Conservation (phyloP, 306 rosid species). For the Trifolium fragiferum region DNA sequence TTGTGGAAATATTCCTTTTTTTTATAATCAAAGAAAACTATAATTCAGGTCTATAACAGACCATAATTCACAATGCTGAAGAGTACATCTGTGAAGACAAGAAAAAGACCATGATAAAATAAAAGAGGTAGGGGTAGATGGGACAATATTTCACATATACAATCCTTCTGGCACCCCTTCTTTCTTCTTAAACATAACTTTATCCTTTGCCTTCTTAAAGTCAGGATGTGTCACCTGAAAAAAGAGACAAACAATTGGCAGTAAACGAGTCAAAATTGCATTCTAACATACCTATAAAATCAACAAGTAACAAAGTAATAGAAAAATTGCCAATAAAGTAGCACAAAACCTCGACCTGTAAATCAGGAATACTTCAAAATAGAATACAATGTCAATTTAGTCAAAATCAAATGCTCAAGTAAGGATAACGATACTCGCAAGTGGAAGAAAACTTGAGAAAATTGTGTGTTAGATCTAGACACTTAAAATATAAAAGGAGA, state of each 20-base stretch:
- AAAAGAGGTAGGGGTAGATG: constrained; percentile 8
- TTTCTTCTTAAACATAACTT: constrained; percentile 99
- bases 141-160: constrained; percentile 70
- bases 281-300: not conserved
- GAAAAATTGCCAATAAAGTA: constrained; percentile 27
- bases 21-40: not conserved
- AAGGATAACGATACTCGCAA: no score
- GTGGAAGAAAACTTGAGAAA: no score
- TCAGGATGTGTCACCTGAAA: constrained; percentile 84
- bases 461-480: no score
- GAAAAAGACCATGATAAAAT: not conserved
- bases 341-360: not conserved
- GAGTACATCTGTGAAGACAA: constrained; percentile 28
- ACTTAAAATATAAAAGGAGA: no score
- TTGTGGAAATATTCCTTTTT: not conserved
- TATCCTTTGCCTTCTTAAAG: constrained; percentile 97
- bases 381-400: not conserved
- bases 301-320: not conserved
- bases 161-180: constrained; percentile 99
- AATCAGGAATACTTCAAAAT: not conserved
- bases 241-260: constrained; percentile 24
- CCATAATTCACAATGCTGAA: constrained; percentile 28
- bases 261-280: not conserved
- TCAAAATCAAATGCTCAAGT: no score
- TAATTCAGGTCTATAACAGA: constrained; percentile 8